phyloP scores from a whole-genome alignment of 1,284 basidiomycete genomes.

The Fomes fomentarius region DNA sequence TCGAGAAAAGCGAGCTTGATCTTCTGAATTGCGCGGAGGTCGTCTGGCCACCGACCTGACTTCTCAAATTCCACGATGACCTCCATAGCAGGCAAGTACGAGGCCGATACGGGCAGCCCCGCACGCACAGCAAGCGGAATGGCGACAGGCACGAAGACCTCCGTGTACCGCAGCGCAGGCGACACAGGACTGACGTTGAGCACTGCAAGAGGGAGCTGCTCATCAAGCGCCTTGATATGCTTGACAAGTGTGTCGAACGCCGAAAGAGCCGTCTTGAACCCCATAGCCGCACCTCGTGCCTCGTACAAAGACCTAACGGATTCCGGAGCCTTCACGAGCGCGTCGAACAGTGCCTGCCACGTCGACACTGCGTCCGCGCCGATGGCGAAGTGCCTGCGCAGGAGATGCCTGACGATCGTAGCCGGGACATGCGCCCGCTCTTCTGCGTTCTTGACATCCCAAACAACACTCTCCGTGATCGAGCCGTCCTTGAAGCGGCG shows the following conservation, averaged over 20 bases:
- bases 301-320: slow-evolving; percentile 53
- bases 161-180: slow-evolving; percentile 82
- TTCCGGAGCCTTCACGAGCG: slow-evolving; percentile 69
- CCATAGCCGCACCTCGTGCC: slow-evolving; percentile 50
- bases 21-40: slow-evolving; percentile 90
- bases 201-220: slow-evolving; percentile 82
- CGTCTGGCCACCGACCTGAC: slow-evolving; percentile 94
- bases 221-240: slow-evolving; percentile 77
- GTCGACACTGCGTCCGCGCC: slow-evolving; percentile 51
- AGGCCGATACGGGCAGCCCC: slow-evolving; percentile 56
- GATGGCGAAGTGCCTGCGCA: slow-evolving; percentile 78
- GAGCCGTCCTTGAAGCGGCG: slow-evolving; percentile 97
- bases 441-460: slow-evolving; percentile 77
- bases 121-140: slow-evolving; percentile 47
- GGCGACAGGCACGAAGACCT: slow-evolving; percentile 76
- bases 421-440: slow-evolving; percentile 82
- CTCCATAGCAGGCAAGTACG: slow-evolving; percentile 72
- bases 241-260: slow-evolving; percentile 86
- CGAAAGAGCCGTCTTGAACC: slow-evolving; percentile 78
- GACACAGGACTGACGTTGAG: slow-evolving; percentile 79
- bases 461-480: slow-evolving; percentile 93
- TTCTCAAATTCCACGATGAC: slow-evolving; percentile 88
- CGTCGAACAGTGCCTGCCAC: slow-evolving; percentile 69
- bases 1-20: slow-evolving; percentile 95
- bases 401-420: slow-evolving; percentile 75